Base-by-base conservation (phyloP, 1,139 yeast genomes). In the Kurtzmaniella quercitrusa region DNA sequence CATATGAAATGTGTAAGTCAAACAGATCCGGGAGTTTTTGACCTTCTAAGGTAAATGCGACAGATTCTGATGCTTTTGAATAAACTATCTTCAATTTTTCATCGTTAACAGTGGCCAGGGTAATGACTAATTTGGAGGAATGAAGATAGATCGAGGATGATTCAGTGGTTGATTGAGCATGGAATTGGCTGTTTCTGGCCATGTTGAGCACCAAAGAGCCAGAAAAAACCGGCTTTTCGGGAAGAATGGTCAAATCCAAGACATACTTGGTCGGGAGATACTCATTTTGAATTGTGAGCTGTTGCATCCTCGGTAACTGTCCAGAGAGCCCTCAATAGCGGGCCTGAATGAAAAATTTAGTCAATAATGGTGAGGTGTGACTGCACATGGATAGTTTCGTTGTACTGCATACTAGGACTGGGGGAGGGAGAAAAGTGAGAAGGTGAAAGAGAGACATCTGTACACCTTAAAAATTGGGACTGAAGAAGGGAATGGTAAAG, bases 171-270 rank as follows among this genome's bases (percentile, higher is more conserved):
- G 19, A 17, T 17, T 17, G 23, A 19, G 16, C 25, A 16, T 14
- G 11, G 14, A 36, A 36, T 41, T 63, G 45, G 6, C 45, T 48
- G 43, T 68, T 69, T 29, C 49, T 47, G 2, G 37, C 46, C 45
- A 77, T 55, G 1, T 62, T 58, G n/a, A 79, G 63, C 6, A 50
- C 49, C 2, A 70, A 59, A n/a, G 53, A 46, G 29, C 86, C 87
- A 16, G 60, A 58, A 57, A 81, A 82, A 55, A 81, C 81, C 24
- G 83, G 73, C 59, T 76, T 79, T n/a, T 59, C 46, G 42, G 78
- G 81, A 54, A 68, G 66, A 29, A 82, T 56, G 12, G 60, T 60
- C 23, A 82, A 50, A 2, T 55, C 53, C 29, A 81, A 57, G 11
- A 61, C 64, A 53, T 82, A 82, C 16, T 57, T 53, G n/a, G 52